phyloP scores from a whole-genome alignment of 495 filamentous ascomycete species.

The Barbatosphaeria neglecta region DNA sequence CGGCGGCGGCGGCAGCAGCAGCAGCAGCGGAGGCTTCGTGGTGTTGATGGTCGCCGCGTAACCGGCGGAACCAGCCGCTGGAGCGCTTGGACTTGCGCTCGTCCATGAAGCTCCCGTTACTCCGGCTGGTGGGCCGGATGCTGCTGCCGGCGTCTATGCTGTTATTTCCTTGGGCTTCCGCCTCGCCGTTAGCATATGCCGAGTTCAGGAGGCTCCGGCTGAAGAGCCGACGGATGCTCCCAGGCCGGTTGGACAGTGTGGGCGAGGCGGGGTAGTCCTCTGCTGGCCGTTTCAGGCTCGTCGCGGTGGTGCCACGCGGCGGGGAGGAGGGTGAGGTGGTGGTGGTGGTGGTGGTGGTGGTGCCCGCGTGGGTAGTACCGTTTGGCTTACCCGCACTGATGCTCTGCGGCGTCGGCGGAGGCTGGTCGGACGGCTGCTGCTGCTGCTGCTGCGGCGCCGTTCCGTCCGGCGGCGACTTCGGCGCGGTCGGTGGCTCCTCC shows the following conservation, averaged over 20 bases:
- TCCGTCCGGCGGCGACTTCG: slow-evolving; percentile 22
- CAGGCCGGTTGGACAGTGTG: slow-evolving; percentile 26
- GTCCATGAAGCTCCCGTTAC: slow-evolving; percentile 18
- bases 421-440: background rate
- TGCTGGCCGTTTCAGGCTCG: slow-evolving; percentile 25
- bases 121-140: slow-evolving; percentile 26
- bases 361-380: slow-evolving; percentile 16
- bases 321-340: slow-evolving; percentile 2
- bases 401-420: slow-evolving; percentile 7
- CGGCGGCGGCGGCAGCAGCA: background rate
- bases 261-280: slow-evolving; percentile 35
- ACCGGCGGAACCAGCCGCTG: slow-evolving; percentile 38
- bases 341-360: slow-evolving; percentile 19
- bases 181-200: slow-evolving; percentile 27
- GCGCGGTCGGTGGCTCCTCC: slow-evolving; percentile 23
- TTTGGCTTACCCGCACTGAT: slow-evolving; percentile 17
- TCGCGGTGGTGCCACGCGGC: slow-evolving; percentile 7
- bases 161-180: background rate
- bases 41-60: slow-evolving; percentile 20
- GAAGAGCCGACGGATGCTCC: slow-evolving; percentile 35
- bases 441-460: slow-evolving; percentile 8
- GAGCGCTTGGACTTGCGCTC: slow-evolving; percentile 31
- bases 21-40: background rate
- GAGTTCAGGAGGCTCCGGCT: slow-evolving; percentile 32
- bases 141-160: slow-evolving; percentile 1